phyloP scores from a whole-genome alignment of 805 yeast species.

The Pichia cabralensis region DNA sequence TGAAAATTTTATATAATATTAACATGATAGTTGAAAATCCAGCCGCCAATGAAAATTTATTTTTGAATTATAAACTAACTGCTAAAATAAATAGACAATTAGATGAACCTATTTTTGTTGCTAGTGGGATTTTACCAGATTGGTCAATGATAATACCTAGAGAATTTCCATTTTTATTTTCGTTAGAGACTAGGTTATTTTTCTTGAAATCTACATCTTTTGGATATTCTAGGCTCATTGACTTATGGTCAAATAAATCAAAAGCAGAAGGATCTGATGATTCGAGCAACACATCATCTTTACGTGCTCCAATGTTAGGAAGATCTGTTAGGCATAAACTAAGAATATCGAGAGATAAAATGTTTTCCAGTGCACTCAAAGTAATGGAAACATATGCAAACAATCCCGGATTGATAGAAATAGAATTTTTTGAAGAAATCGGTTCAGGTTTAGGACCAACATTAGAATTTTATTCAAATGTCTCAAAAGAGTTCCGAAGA shows the following conservation, averaged over 20 bases:
- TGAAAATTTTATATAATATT: constrained; percentile 37
- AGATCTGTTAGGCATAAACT: constrained; percentile 72
- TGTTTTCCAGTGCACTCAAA: constrained; percentile 70
- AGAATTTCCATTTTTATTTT: constrained; percentile 72
- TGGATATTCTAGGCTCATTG: constrained; percentile 78
- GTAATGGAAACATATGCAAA: constrained; percentile 68
- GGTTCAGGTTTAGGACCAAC: constrained; percentile 99
- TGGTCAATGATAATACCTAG: constrained; percentile 76
- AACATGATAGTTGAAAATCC: constrained; percentile 18
- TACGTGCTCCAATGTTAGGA: constrained; percentile 45
- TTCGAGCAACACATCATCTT: constrained; percentile 14
- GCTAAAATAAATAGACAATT: constrained; percentile 80
- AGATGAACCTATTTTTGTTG: constrained; percentile 82
- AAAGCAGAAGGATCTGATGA: constrained; percentile 23
- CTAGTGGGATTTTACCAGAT: constrained; percentile 74
- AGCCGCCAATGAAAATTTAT: constrained; percentile 27
- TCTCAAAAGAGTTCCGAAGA: constrained; percentile 63
- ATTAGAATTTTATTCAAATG: constrained; percentile 77
- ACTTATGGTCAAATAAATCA: constrained; percentile 54
- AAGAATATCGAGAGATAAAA: constrained; percentile 57
- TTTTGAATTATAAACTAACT: constrained; percentile 70
- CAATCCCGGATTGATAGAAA: constrained; percentile 73
- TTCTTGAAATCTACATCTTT: constrained; percentile 82
- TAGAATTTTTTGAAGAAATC: constrained; percentile 81
- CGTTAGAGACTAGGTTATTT: constrained; percentile 67